Evolutionary conservation across 176 grass and related monocot genomes (phyloP).

Genomic region (Aegilops tauschii): DNA sequence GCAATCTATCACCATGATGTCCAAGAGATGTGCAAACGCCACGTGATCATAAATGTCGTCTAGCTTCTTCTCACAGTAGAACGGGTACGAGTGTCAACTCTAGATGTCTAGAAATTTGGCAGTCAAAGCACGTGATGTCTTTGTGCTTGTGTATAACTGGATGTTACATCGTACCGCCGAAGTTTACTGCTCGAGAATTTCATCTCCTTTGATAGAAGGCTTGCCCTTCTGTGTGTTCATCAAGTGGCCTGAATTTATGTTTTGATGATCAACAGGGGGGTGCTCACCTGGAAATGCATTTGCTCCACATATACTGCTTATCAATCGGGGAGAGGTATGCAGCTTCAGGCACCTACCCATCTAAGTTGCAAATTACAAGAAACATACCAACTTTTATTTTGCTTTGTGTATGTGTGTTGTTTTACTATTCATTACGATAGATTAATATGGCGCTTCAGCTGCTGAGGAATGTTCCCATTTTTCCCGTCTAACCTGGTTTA

Average conservation of each 20-base stretch:
- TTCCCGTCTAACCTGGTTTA: not conserved
- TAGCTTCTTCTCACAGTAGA: too few species aligned
- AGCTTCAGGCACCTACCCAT: not conserved
- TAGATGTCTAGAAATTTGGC: not conserved
- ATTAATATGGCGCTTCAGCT: not conserved
- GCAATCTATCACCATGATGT: not conserved
- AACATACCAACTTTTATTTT: not conserved
- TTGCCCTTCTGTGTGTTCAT: not conserved
- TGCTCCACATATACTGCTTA: slow-evolving; percentile 33
- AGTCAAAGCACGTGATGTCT: not conserved
- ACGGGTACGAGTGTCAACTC: not conserved
- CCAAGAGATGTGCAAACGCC: not conserved
- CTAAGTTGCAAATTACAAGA: not conserved
- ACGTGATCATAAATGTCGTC: not conserved
- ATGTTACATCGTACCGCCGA: not conserved
- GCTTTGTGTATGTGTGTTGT: not conserved
- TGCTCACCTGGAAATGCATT: slow-evolving; percentile 40
- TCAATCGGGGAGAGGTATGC: slow-evolving; percentile 41
- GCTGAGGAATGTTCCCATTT: not conserved
- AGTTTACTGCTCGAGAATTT: not conserved
- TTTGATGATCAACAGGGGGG: slow-evolving; percentile 12
- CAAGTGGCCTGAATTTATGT: not conserved
- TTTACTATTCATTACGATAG: not conserved
- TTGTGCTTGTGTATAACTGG: not conserved
- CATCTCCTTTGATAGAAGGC: not conserved